Conservation (phyloP, 140 eudicot species). For the Bidens hawaiensis region DNA sequence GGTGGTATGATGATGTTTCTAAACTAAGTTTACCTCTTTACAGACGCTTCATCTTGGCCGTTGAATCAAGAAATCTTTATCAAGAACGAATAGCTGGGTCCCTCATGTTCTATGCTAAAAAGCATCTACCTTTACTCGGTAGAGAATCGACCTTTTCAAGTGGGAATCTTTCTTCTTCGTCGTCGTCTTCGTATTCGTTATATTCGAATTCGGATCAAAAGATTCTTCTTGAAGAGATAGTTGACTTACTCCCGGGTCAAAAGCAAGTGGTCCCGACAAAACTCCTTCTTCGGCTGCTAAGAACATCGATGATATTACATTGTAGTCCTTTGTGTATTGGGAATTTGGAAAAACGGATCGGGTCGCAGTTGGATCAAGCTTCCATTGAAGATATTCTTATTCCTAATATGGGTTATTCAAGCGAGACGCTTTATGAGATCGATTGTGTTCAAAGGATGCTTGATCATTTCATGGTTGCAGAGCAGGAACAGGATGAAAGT, state of each 20-base stretch:
- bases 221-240: slow-evolving; percentile 55
- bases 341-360: slow-evolving; percentile 48
- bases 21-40: slow-evolving; percentile 41
- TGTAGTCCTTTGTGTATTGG: slow-evolving; percentile 42
- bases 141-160: slow-evolving; percentile 39
- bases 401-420: slow-evolving; percentile 54
- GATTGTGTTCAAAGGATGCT: slow-evolving; percentile 69
- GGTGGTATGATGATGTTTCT: slow-evolving; percentile 69
- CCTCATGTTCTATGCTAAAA: slow-evolving; percentile 48
- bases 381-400: slow-evolving; percentile 60
- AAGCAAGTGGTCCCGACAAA: slow-evolving; percentile 45
- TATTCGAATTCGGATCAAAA: slow-evolving; percentile 52
- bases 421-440: slow-evolving; percentile 60
- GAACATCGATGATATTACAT: slow-evolving; percentile 53
- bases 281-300: slow-evolving; percentile 48
- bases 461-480: slow-evolving; percentile 44
- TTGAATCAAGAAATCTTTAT: slow-evolving; percentile 36
- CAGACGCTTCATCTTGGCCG: slow-evolving; percentile 41
- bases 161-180: slow-evolving; percentile 32
- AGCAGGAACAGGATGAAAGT: slow-evolving; percentile 28
- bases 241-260: slow-evolving; percentile 50
- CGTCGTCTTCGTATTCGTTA: too few relatives aligned
- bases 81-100: slow-evolving; percentile 49
- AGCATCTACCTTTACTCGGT: slow-evolving; percentile 46
- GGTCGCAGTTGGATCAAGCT: slow-evolving; percentile 60